Conservation (phyloP, 805 yeast species). For the Maudiozyma saulgeensis region DNA sequence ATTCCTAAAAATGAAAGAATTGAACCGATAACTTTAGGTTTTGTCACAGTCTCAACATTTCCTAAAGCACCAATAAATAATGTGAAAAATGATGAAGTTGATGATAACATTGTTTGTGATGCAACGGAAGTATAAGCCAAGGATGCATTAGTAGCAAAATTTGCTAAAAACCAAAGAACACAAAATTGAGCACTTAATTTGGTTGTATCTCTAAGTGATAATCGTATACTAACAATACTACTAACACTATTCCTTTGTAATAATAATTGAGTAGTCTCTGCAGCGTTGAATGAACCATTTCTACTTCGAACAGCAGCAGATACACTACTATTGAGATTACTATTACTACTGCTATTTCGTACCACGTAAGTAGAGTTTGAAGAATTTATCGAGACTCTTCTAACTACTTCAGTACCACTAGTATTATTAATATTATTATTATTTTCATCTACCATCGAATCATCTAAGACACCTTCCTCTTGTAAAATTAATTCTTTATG, state of each 20-base stretch:
- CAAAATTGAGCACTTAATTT: conserved; percentile 72
- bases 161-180: conserved; percentile 82
- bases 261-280: background rate
- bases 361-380: conserved; percentile 4
- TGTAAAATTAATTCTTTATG: conserved; percentile 23
- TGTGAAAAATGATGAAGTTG: conserved; percentile 91
- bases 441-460: background rate
- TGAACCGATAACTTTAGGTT: conserved; percentile 59
- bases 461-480: conserved; percentile 19
- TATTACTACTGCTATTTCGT: conserved; percentile 1
- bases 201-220: conserved; percentile 52
- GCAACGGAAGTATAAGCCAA: conserved; percentile 86
- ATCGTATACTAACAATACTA: conserved; percentile 5
- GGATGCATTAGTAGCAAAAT: conserved; percentile 80
- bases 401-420: no score
- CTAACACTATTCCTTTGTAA: background rate
- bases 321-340: background rate
- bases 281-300: background rate
- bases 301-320: background rate
- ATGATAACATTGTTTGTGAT: conserved; percentile 84
- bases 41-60: conserved; percentile 59
- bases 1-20: conserved; percentile 71
- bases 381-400: no score
- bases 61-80: conserved; percentile 67
- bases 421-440: background rate